Evolutionary conservation across 805 yeast genomes (phyloP).

Genomic region (Ogataea methanolica): DNA sequence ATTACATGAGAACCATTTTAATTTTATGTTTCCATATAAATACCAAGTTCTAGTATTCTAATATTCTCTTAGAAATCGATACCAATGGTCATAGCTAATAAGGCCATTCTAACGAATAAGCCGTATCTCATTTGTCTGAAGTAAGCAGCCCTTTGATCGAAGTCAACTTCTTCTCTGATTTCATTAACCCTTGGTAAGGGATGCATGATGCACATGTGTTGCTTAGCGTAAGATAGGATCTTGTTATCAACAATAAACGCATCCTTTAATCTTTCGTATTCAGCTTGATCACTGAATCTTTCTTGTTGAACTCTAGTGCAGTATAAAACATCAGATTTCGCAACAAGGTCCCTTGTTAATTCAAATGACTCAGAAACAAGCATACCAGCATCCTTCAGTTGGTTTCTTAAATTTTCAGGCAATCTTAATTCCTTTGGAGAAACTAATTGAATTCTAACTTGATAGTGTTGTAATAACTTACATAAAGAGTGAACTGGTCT

Average conservation of each 20-base stretch:
- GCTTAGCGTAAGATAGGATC: constrained; percentile 87
- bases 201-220: constrained; percentile 98
- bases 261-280: constrained; percentile 87
- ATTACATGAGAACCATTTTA: neutral
- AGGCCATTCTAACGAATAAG: constrained; percentile 96
- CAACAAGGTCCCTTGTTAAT: constrained; percentile 79
- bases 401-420: constrained; percentile 69
- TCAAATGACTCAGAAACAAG: constrained; percentile 67
- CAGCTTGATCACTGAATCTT: constrained; percentile 71
- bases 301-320: constrained; percentile 98
- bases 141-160: constrained; percentile 98
- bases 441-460: constrained; percentile 87
- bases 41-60: neutral
- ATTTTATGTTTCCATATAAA: neutral
- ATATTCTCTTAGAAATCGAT: constrained; percentile 56
- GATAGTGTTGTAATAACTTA: constrained; percentile 84
- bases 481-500: constrained; percentile 97
- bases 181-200: constrained; percentile 97
- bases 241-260: constrained; percentile 89
- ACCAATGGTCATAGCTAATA: constrained; percentile 96
- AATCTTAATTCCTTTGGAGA: constrained; percentile 84
- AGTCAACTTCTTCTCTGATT: constrained; percentile 97
- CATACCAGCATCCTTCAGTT: constrained; percentile 64
- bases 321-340: constrained; percentile 90
- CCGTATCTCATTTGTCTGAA: constrained; percentile 99